Evolutionary conservation across 202 grass and related monocot species (phyloP), one percentile per base, ranked within the genome.

Genomic region (Carex arenaria): DNA sequence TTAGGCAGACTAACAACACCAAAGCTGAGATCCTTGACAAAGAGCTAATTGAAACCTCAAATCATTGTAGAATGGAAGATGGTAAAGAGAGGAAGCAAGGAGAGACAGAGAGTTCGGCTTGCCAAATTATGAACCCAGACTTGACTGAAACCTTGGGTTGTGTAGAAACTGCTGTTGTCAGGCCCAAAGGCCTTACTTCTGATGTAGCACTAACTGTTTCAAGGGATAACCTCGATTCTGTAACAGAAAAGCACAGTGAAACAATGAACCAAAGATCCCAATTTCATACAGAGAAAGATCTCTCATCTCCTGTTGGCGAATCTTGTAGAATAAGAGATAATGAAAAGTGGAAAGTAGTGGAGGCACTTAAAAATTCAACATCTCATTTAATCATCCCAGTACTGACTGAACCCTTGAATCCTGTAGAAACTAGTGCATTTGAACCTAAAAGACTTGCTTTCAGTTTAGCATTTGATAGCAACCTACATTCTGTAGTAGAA

Each of bases 361-460:
- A 38, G 52, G n/a, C 59, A 26, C 73, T 38, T 9, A 28, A 59
- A 59, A 57, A 13, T 57, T 36, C 52, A 3, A 52, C 23, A 51
- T 69, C 20, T 82, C 43, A 49, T 52, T 53, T 56, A 68, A 82
- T 52, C 7, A 67, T 56, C 36, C 61, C 36, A 53, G 63, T 65
- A 13, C 14, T 3, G 63, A 67, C 36, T 68, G 80, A 69, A 53
- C 32, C 60, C 43, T 10, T 66, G 61, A 51, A 51, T 81, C 51
- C 23, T 51, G 28, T 36, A 51, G 61, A 81, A 65, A 64, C 14
- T 65, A 51, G 13, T 81, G 60, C 55, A 51, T 32, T 64, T 63
- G 78, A 81, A 65, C 52, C 52, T 77, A 59, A 77, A 77, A 77
- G 73, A 57, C 53, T 77, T 77, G 52, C 17, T 59, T 77, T 57